These are phyloP conservation scores for Brassica rapa DNA, from an alignment of 345 rosid species.

Conservation along the genomic window DNA sequence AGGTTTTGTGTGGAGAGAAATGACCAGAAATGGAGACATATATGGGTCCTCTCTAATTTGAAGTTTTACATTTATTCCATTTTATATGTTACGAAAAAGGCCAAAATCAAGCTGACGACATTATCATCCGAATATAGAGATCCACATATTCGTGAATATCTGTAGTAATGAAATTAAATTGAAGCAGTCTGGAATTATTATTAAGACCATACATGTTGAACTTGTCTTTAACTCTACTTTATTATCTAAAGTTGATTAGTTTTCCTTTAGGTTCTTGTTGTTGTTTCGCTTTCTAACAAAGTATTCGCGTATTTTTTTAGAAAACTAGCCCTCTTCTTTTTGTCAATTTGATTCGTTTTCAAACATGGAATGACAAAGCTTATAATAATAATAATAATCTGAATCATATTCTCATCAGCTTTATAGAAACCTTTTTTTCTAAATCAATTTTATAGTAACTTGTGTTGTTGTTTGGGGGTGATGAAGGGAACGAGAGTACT, in stretches of 20 bases:
- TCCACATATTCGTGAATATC: slow-evolving; percentile 9
- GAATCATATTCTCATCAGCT: not conserved
- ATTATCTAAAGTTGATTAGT: not conserved
- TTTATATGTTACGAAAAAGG: not conserved
- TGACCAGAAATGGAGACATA: slow-evolving; percentile 3
- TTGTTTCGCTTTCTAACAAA: not conserved
- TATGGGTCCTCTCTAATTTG: slow-evolving; percentile 27
- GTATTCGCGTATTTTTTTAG: not conserved
- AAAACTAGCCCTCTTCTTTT: slow-evolving; percentile 1
- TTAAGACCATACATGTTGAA: slow-evolving; percentile 13
- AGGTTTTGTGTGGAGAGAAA: slow-evolving; percentile 17
- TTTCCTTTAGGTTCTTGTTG: not conserved
- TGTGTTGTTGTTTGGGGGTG: not conserved
- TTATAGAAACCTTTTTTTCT: not conserved
- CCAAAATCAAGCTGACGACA: slow-evolving; percentile 21
- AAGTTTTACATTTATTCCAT: slow-evolving; percentile 6
- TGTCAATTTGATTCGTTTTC: not conserved
- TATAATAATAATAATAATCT: not conserved
- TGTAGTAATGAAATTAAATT: not conserved
- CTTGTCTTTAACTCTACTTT: not conserved
- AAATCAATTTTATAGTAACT: not conserved
- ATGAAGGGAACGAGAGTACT: not conserved
- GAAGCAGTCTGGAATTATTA: slow-evolving; percentile 2
- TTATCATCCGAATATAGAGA: slow-evolving; percentile 17
- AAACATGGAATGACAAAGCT: not conserved